Evolutionary conservation across 352 stramenopile species (phyloP).

Genomic region (Globisporangium solare): DNA sequence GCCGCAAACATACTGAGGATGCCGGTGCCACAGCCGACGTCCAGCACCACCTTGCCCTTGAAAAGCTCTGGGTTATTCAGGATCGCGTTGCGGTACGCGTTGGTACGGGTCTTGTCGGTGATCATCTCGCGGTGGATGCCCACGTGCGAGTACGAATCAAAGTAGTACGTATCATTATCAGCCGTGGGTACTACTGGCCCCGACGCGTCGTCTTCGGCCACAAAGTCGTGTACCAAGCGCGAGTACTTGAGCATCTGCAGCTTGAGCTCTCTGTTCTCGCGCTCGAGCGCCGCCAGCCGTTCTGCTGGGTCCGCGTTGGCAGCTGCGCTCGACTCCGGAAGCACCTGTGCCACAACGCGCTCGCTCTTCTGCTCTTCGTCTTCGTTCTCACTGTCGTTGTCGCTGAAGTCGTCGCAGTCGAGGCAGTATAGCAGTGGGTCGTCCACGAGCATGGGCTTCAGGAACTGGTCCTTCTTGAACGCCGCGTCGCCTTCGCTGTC

Average conservation of each 20-base stretch:
- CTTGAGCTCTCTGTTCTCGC: conserved; percentile 73
- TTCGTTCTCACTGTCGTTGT: conserved; percentile 32
- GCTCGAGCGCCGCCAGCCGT: conserved; percentile 38
- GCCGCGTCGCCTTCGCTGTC: conserved; percentile 30
- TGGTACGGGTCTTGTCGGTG: conserved; percentile 89
- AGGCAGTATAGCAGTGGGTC: conserved; percentile 83
- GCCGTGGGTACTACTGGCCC: conserved; percentile 25
- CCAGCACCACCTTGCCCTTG: conserved; percentile 95
- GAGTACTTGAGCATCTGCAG: conserved; percentile 71
- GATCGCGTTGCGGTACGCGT: conserved; percentile 97
- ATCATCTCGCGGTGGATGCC: conserved; percentile 97
- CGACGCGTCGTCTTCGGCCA: conserved; percentile 50
- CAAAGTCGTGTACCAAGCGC: conserved; percentile 60
- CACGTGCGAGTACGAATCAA: conserved; percentile 98
- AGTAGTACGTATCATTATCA: conserved; percentile 95
- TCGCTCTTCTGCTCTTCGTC: conserved; percentile 29
- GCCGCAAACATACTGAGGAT: conserved; percentile 98
- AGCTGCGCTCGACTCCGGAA: background rate
- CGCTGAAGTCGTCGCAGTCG: conserved; percentile 54
- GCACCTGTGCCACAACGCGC: background rate
- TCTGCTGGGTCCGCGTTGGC: conserved; percentile 12
- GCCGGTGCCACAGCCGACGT: conserved; percentile 96
- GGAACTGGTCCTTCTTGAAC: conserved; percentile 67
- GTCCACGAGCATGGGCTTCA: conserved; percentile 71
- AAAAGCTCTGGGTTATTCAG: conserved; percentile 97